Evolutionary conservation across 768 basidiomycete genomes (phyloP).

Genomic region (Trametes cinnabarina): DNA sequence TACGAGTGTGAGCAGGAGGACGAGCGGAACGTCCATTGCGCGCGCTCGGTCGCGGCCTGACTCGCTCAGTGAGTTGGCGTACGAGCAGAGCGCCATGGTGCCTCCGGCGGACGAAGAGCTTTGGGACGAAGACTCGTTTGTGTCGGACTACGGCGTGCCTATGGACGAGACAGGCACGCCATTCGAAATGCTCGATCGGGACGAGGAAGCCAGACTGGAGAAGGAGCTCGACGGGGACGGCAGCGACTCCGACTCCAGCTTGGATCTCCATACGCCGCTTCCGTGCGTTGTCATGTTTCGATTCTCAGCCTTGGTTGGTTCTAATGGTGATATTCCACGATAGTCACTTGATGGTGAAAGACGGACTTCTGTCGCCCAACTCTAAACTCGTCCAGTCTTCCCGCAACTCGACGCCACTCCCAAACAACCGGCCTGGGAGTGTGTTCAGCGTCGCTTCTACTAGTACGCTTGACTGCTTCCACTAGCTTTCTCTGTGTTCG

Average conservation of each 20-base stretch:
- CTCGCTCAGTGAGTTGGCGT: conserved; percentile 20
- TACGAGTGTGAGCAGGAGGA: neutral
- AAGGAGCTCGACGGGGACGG: conserved; percentile 28
- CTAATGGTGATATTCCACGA: neutral
- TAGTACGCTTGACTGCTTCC: conserved; percentile 19
- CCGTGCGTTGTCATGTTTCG: conserved; percentile 24
- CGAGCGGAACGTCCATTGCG: conserved; percentile 6
- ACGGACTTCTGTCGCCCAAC: conserved; percentile 39
- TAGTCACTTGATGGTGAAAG: conserved; percentile 40
- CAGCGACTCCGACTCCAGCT: conserved; percentile 35
- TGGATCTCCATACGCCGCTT: conserved; percentile 40
- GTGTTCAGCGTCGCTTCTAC: conserved; percentile 28
- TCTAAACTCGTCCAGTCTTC: conserved; percentile 36
- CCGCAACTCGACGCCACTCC: conserved; percentile 17
- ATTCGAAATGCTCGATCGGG: conserved; percentile 21
- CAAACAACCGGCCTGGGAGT: conserved; percentile 24
- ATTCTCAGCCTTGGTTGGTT: neutral
- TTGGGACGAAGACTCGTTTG: conserved; percentile 29
- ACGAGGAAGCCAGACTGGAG: conserved; percentile 28
- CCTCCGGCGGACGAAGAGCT: conserved; percentile 12
- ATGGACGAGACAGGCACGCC: conserved; percentile 28
- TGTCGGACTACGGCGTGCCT: conserved; percentile 30
- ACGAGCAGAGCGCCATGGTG: conserved; percentile 13
- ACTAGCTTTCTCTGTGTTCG: neutral
- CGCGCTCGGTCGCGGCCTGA: conserved; percentile 1